Conservation (phyloP, 148 eudicot genomes). For the Selenicereus undatus region DNA sequence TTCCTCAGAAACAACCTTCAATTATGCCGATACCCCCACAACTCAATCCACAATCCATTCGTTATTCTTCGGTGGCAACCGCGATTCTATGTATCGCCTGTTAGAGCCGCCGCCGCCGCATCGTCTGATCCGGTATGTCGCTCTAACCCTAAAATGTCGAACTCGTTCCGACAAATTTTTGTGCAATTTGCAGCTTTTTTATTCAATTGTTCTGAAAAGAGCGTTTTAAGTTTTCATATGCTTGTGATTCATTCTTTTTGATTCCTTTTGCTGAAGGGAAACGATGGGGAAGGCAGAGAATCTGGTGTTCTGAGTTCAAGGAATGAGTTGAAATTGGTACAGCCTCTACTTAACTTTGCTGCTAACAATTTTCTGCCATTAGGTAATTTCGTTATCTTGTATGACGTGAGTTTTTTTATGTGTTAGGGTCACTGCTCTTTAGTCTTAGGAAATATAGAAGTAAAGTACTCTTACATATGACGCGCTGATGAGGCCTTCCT, state of each 20-base stretch:
- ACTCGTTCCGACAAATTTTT: background rate
- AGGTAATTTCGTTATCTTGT: conserved; percentile 33
- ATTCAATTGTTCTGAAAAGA: background rate
- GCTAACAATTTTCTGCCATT: conserved; percentile 61
- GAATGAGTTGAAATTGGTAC: conserved; percentile 26
- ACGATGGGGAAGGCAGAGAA: conserved; percentile 20
- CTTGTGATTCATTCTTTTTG: background rate
- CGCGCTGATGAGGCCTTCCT: background rate
- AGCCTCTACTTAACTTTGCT: conserved; percentile 34
- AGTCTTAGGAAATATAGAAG: background rate
- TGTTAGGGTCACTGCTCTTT: background rate
- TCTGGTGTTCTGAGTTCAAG: conserved; percentile 6
- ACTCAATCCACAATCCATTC: conserved; percentile 9
- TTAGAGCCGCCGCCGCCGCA: conserved; percentile 18
- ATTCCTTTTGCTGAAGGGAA: conserved; percentile 17
- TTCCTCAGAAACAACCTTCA: background rate
- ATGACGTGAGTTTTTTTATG: background rate
- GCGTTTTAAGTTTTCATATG: background rate
- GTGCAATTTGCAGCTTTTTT: background rate
- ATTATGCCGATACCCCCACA: background rate
- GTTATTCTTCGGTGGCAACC: conserved; percentile 12
- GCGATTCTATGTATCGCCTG: background rate
- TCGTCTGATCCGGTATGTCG: conserved; percentile 17
- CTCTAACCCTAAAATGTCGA: background rate
- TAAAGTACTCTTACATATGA: background rate